Evolutionary conservation across 805 yeast species (phyloP).

Genomic region (Kluyveromyces nonfermentans): DNA sequence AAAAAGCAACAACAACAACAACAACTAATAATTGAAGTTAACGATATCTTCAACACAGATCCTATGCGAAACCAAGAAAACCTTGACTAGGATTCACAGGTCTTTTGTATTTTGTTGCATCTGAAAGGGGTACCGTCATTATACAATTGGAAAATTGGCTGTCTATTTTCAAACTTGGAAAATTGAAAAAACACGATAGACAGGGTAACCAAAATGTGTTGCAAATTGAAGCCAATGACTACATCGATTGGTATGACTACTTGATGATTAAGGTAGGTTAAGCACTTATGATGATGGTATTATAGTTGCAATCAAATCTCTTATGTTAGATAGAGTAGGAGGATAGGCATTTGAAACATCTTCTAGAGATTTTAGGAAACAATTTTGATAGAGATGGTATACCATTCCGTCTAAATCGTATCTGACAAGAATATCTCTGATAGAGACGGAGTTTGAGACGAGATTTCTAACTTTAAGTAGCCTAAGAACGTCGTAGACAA

Average conservation of each 20-base stretch:
- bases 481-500: neutral
- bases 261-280: neutral
- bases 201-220: neutral
- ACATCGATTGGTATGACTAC: no score
- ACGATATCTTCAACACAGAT: neutral
- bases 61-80: neutral
- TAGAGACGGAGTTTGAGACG: slow-evolving; percentile 1
- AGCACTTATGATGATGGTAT: neutral
- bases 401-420: slow-evolving; percentile 24
- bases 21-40: no score
- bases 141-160: neutral
- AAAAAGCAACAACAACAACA: no score
- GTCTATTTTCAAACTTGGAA: neutral
- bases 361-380: neutral
- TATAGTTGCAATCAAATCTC: neutral
- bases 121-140: neutral
- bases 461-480: neutral
- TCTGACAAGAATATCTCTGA: slow-evolving; percentile 12
- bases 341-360: slow-evolving; percentile 2
- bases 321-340: slow-evolving; percentile 1
- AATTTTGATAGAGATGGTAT: slow-evolving; percentile 8
- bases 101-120: neutral
- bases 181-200: neutral
- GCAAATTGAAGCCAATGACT: no score
- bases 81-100: neutral